phyloP scores from a whole-genome alignment of 1,139 yeast genomes.

The Debaryomyces psychrophilus region DNA sequence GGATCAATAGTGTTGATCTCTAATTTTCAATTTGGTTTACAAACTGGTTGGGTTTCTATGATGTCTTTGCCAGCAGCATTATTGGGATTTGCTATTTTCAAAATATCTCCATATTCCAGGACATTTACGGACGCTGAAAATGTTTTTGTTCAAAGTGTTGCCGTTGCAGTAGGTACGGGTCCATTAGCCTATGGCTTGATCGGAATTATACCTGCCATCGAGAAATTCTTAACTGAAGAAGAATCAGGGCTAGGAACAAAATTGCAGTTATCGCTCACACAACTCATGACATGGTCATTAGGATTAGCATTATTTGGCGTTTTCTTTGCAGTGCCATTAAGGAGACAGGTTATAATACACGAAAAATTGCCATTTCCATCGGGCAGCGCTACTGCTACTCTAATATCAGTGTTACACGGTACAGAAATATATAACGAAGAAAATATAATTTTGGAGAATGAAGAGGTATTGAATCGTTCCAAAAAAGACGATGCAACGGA shows the following conservation, averaged over 20 bases:
- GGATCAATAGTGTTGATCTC: slow-evolving; percentile 84
- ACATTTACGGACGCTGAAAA: slow-evolving; percentile 88
- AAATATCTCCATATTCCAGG: slow-evolving; percentile 47
- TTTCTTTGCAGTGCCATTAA: slow-evolving; percentile 86
- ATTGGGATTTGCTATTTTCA: slow-evolving; percentile 81
- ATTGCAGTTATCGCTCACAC: slow-evolving; percentile 42
- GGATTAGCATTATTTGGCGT: slow-evolving; percentile 94
- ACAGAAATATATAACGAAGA: slow-evolving; percentile 55
- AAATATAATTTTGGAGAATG: slow-evolving; percentile 8
- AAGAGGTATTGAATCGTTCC: not conserved
- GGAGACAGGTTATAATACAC: slow-evolving; percentile 80
- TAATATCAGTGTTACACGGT: slow-evolving; percentile 84
- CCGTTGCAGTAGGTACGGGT: slow-evolving; percentile 97
- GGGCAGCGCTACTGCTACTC: slow-evolving; percentile 93
- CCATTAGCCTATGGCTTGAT: slow-evolving; percentile 94
- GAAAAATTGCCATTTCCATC: slow-evolving; percentile 92
- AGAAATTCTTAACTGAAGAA: slow-evolving; percentile 74
- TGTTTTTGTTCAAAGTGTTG: slow-evolving; percentile 87
- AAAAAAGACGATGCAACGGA: not conserved
- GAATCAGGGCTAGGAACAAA: slow-evolving; percentile 68
- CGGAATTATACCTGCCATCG: slow-evolving; percentile 96
- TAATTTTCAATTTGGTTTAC: slow-evolving; percentile 94
- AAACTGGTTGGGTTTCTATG: slow-evolving; percentile 99
- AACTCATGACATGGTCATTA: slow-evolving; percentile 76
- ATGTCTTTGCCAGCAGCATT: slow-evolving; percentile 97